Evolutionary conservation across 129 eudicot genomes (phyloP).

Genomic region (Centella asiatica): DNA sequence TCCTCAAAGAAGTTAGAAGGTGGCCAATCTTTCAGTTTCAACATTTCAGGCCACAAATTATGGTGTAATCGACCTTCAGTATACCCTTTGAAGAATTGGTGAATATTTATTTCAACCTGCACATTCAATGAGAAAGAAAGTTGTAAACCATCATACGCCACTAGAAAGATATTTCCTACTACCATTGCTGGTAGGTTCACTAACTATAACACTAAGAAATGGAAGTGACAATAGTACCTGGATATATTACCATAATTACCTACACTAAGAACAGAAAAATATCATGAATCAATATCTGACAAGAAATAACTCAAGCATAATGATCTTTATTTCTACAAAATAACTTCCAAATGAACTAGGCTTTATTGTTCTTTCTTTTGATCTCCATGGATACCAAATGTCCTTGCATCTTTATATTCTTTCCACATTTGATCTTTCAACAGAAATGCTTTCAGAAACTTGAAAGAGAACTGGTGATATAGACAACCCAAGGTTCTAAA

Average conservation of each 20-base stretch:
- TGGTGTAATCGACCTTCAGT: constrained; percentile 13
- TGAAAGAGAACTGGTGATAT: not conserved
- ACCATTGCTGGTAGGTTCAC: no score
- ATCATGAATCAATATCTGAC: no score
- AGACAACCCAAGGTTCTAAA: not conserved
- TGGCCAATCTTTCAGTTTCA: constrained; percentile 58
- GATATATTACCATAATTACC: no score
- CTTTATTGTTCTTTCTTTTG: no score
- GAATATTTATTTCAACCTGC: constrained; percentile 34
- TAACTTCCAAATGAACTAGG: no score
- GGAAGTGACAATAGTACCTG: no score
- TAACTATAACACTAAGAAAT: no score
- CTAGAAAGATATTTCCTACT: no score
- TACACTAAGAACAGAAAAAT: no score
- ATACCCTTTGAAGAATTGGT: constrained; percentile 42
- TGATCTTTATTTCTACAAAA: not conserved
- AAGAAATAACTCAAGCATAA: not conserved
- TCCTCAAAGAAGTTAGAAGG: constrained; percentile 34
- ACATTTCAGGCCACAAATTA: constrained; percentile 19
- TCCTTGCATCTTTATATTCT: not conserved
- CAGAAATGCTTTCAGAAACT: not conserved
- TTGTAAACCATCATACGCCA: no score
- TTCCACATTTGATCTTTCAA: not conserved
- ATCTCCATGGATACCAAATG: no score
- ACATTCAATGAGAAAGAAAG: not conserved